A percentile compares a stretch with the other conserved stretches of the same genome.
These are phyloP conservation scores for Populus hybrid DNA, from an alignment of 441 rosid genomes.

Conservation along the genomic window DNA sequence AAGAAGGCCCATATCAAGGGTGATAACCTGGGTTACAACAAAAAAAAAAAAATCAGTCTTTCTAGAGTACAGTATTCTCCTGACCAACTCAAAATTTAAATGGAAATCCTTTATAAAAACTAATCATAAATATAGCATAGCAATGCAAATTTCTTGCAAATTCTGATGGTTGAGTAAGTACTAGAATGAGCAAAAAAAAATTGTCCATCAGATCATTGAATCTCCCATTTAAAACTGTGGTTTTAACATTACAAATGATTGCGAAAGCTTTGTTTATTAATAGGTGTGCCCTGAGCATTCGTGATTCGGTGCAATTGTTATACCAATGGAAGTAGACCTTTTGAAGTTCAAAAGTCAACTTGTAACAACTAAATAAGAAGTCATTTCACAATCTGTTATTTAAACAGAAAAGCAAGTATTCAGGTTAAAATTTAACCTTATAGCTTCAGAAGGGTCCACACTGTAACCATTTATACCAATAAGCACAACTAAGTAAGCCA, in stretches of 20 bases:
- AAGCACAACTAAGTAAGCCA: neutral
- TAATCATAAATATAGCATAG: neutral
- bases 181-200: too few species aligned
- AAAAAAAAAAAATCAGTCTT: neutral
- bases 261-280: neutral
- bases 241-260: neutral
- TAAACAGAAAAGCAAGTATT: neutral
- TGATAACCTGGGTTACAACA: slow-evolving; percentile 30
- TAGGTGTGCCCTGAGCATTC: neutral
- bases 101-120: neutral
- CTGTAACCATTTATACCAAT: neutral
- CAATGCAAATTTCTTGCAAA: neutral
- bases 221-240: neutral
- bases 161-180: neutral
- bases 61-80: neutral
- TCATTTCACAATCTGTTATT: neutral
- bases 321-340: neutral
- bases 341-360: neutral
- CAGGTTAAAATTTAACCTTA: neutral
- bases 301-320: neutral
- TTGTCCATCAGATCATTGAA: neutral
- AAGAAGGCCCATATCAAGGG: slow-evolving; percentile 54
- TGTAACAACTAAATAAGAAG: neutral
- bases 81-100: neutral
- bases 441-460: neutral